Evolutionary conservation across 2,329 filamentous ascomycete species (phyloP).

Genomic region (Colletotrichum orbiculare): DNA sequence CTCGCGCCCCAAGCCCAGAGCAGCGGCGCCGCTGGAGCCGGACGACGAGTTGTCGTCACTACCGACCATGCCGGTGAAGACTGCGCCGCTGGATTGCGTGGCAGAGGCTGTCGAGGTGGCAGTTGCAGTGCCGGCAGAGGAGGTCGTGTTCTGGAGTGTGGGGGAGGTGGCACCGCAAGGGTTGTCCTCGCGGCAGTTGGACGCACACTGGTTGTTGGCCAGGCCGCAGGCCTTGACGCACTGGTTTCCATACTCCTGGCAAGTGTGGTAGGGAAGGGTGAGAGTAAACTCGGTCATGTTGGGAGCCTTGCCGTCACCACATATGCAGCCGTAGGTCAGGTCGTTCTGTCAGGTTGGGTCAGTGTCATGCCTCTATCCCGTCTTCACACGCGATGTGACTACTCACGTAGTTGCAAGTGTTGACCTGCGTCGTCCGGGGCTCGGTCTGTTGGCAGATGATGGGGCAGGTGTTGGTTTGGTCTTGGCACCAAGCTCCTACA

Average conservation of each 20-base stretch:
- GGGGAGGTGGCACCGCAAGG: conserved; percentile 79
- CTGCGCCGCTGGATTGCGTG: conserved; percentile 45
- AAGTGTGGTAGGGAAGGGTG: conserved; percentile 82
- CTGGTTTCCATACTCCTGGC: conserved; percentile 76
- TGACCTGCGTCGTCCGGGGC: conserved; percentile 63
- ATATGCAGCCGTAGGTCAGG: conserved; percentile 79
- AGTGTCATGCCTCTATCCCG: background rate
- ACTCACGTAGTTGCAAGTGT: conserved; percentile 75
- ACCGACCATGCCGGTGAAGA: conserved; percentile 50
- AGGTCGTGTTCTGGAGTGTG: conserved; percentile 66
- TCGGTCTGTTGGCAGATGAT: conserved; percentile 75
- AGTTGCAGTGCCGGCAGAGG: conserved; percentile 54
- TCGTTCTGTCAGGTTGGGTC: conserved; percentile 54
- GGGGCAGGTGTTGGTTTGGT: conserved; percentile 73
- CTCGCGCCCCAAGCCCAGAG: conserved; percentile 48
- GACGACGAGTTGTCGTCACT: conserved; percentile 28
- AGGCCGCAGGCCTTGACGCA: conserved; percentile 69
- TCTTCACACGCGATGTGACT: background rate
- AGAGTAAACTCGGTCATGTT: conserved; percentile 82
- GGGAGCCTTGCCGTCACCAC: conserved; percentile 72
- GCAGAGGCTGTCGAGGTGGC: conserved; percentile 46
- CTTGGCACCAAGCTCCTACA: conserved; percentile 72
- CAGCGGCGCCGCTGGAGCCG: conserved; percentile 42
- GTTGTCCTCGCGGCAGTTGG: conserved; percentile 71
- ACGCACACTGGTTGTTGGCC: conserved; percentile 67